Conservation (phyloP, 2,329 filamentous ascomycete genomes). For the Aspergillus niger region DNA sequence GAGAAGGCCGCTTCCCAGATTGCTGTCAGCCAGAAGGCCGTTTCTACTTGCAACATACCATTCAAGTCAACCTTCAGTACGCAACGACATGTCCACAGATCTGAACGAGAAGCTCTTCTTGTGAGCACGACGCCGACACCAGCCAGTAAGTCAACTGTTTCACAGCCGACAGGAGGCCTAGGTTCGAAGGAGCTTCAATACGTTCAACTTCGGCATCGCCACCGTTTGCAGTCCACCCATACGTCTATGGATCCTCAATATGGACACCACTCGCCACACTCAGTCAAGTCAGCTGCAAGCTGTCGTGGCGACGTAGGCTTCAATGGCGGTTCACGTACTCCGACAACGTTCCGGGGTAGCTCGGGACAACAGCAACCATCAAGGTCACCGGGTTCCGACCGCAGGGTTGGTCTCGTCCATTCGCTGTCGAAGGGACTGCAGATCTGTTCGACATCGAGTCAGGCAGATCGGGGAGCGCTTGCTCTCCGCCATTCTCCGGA, state of each 20-base stretch:
- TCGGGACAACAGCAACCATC: not conserved
- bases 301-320: not conserved
- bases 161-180: not conserved
- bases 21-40: constrained; percentile 21
- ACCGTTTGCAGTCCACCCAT: not conserved
- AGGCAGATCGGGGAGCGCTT: not conserved
- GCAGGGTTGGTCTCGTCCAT: not conserved
- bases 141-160: not conserved
- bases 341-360: not conserved
- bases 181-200: not conserved
- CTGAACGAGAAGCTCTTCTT: not conserved
- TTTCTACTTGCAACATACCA: constrained; percentile 2
- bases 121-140: not conserved
- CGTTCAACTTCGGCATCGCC: not conserved
- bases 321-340: no score
- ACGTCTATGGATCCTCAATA: not conserved
- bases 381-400: not conserved
- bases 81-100: constrained; percentile 3
- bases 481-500: not conserved
- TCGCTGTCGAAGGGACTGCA: not conserved
- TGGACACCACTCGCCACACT: not conserved
- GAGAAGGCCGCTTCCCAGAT: constrained; percentile 34
- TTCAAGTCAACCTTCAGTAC: constrained; percentile 8
- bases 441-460: not conserved
- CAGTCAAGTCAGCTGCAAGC: not conserved